Percentiles rank a stretch among this genome's conserved stretches.
Evolutionary conservation across 2,329 filamentous ascomycete genomes (phyloP).

Genomic region (Ophiostoma piceae): DNA sequence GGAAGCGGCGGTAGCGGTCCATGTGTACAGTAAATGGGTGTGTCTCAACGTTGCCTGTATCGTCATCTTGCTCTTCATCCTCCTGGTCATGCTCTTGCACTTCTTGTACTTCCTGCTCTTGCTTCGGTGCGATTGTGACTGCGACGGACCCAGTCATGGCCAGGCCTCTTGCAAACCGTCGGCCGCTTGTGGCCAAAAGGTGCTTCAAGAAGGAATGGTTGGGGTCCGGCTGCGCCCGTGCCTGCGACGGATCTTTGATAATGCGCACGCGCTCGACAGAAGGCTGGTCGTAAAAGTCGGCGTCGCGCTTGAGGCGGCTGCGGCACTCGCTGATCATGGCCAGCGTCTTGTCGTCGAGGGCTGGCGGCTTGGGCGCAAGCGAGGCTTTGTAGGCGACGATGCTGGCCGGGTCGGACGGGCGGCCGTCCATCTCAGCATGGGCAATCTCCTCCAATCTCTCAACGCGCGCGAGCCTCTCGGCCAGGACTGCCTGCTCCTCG

Average conservation of each 20-base stretch:
- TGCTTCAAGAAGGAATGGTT: not conserved
- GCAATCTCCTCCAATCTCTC: not conserved
- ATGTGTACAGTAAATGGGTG: slow-evolving; percentile 25
- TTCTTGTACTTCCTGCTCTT: not conserved
- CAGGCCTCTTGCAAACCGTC: slow-evolving; percentile 16
- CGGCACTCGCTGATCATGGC: slow-evolving; percentile 13
- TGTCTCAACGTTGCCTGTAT: slow-evolving; percentile 14
- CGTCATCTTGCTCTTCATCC: not conserved
- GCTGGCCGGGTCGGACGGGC: not conserved
- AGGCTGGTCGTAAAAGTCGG: not conserved
- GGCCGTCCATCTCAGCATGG: slow-evolving; percentile 3
- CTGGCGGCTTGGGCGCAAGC: not conserved
- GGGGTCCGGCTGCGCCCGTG: not conserved
- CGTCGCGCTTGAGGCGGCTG: slow-evolving; percentile 8
- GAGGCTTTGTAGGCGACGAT: not conserved
- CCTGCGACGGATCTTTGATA: not conserved
- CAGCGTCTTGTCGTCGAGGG: slow-evolving; percentile 7
- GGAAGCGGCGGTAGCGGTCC: slow-evolving; percentile 24
- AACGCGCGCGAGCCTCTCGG: not conserved
- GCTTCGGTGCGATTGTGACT: not conserved
- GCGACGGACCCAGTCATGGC: no score
- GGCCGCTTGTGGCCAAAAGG: slow-evolving; percentile 16
- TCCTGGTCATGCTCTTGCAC: no score
- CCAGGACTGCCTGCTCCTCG: not conserved
- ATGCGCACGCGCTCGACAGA: not conserved